Base-by-base conservation (phyloP, 306 rosid species). In the Luffa acutangula region DNA sequence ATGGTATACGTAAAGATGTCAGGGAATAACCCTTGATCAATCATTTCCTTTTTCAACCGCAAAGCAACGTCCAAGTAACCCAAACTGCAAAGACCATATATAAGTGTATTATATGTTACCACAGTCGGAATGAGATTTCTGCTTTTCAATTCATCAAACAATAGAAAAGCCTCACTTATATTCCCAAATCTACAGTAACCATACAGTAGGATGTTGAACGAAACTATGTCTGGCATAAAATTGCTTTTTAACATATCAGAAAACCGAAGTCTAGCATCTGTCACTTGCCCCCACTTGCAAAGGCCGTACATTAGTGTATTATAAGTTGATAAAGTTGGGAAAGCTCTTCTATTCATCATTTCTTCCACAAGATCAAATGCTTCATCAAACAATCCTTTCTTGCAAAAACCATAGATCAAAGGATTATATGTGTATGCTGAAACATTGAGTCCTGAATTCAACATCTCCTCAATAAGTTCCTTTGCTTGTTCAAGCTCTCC, bases 1-100 rank as follows among this genome's bases (percentile, higher is more conserved):
- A 86, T 91, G 0, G 96, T 93, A 74, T 75, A 93, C 3, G 98
- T 93, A 82, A 84, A 66, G 62, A 93, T 86, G 83, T 93, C 97
- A 60, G 97, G 93, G 62, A 0, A 17, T 77, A 87, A 73, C 77
- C 96, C 96, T 9, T 39, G 83, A 53, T 56, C 51, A 45, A 84
- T 78, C 98, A 93, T 93, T 79, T 89, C 86, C 59, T 82, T 82
- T 83, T 89, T 93, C 46, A 93, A 80, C 81, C 15, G 81, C 86
- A 2, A 82, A 45, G 94, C 93, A 74, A 52, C 78, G 70, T 91
- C 94, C 86, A 93, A 80, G 77, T 91, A 62, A 83, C 98, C 98
- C 77, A 83, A 71, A 65, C 89, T 84, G 83, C 93, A 89, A 81
- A 85, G 83, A 62, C 97, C 94, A 71, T 91, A 89, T 31, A 91